These are phyloP conservation scores for Pichia norvegensis DNA, from an alignment of 1,139 yeast species.

Conservation along the genomic window DNA sequence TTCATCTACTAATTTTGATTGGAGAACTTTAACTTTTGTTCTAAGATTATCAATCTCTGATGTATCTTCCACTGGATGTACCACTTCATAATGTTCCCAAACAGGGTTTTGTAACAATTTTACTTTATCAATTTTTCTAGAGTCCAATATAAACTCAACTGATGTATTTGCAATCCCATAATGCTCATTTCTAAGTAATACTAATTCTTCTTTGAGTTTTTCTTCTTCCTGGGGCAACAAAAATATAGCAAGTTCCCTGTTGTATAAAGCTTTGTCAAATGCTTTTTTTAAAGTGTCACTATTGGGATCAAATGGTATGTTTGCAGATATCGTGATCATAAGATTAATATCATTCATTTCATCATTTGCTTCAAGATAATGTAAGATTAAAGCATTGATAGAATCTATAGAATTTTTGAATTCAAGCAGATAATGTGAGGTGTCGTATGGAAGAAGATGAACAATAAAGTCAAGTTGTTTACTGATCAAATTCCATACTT, in stretches of 20 bases:
- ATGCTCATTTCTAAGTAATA: not conserved
- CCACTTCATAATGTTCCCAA: slow-evolving; percentile 1
- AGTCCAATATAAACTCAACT: not conserved
- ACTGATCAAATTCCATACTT: slow-evolving; percentile 1
- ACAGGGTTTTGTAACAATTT: not conserved
- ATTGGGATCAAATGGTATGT: slow-evolving; percentile 1
- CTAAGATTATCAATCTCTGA: slow-evolving; percentile 1
- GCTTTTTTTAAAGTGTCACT: not conserved
- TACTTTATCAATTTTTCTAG: not conserved
- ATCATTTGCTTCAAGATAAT: slow-evolving; percentile 2
- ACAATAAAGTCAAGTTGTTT: slow-evolving; percentile 1
- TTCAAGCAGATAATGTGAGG: not conserved
- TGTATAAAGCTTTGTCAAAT: slow-evolving; percentile 2
- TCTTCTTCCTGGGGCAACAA: not conserved
- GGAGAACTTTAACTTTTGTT: slow-evolving; percentile 7
- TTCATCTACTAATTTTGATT: slow-evolving; percentile 10
- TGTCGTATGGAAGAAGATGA: slow-evolving; percentile 3
- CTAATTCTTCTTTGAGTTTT: not conserved
- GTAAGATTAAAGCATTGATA: slow-evolving; percentile 1
- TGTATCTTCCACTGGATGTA: not conserved
- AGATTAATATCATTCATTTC: slow-evolving; percentile 5
- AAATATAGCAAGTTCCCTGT: slow-evolving; percentile 7
- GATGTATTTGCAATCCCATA: not conserved
- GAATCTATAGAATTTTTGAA: not conserved
- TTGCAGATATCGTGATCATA: not conserved